Conservation (phyloP, 106 monocot species). For the Narthecium ossifragum region DNA sequence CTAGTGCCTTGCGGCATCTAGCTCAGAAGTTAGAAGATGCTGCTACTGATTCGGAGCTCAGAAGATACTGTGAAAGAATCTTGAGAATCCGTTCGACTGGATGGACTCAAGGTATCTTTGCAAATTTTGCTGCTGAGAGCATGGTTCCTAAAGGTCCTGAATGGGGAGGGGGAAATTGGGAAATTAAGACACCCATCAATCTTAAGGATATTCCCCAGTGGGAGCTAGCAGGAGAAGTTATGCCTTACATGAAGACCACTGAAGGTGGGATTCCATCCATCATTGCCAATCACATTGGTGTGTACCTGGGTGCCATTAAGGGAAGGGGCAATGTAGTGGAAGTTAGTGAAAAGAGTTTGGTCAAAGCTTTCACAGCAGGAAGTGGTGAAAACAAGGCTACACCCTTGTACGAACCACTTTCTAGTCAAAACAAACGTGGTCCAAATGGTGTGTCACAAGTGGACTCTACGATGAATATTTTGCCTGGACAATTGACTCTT, state of each 20-base stretch:
- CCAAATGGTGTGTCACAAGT: slow-evolving; percentile 17
- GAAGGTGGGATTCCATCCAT: slow-evolving; percentile 77
- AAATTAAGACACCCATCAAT: slow-evolving; percentile 76
- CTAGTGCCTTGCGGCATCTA: slow-evolving; percentile 88
- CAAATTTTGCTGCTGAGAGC: slow-evolving; percentile 97
- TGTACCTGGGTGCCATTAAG: slow-evolving; percentile 80
- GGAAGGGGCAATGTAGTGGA: slow-evolving; percentile 84
- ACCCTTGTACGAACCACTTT: slow-evolving; percentile 11
- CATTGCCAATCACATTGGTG: slow-evolving; percentile 85
- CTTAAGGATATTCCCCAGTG: slow-evolving; percentile 90
- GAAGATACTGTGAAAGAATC: slow-evolving; percentile 90
- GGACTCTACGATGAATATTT: slow-evolving; percentile 34
- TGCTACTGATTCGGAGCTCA: slow-evolving; percentile 67
- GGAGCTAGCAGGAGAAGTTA: slow-evolving; percentile 91
- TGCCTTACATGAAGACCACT: slow-evolving; percentile 94
- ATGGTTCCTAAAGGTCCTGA: slow-evolving; percentile 97
- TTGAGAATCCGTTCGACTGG: slow-evolving; percentile 81
- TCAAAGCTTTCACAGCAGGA: slow-evolving; percentile 39
- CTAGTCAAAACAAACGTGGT: slow-evolving; percentile 18
- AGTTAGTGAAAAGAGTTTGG: slow-evolving; percentile 88
- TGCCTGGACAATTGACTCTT: slow-evolving; percentile 49
- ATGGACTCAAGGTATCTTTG: slow-evolving; percentile 96
- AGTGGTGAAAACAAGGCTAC: slow-evolving; percentile 44
- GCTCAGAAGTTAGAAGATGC: slow-evolving; percentile 83
- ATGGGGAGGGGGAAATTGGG: slow-evolving; percentile 99